Conservation (phyloP, 768 basidiomycete genomes). For the Boletus fagicola region DNA sequence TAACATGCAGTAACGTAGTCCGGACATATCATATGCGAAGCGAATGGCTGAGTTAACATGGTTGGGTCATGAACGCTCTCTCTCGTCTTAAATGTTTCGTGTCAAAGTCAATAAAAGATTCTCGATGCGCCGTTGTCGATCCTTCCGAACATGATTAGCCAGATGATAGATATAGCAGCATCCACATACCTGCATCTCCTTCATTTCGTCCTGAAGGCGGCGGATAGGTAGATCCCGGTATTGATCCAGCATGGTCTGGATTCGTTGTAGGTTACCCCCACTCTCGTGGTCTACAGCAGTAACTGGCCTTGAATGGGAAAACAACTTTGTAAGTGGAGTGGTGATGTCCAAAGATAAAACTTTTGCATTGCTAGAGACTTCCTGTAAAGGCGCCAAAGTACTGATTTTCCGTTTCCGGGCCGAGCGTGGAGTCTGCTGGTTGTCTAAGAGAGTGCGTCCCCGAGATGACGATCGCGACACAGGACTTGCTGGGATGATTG, state of each 20-base stretch:
- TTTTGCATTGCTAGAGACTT: slow-evolving; percentile 30
- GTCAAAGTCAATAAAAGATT: slow-evolving; percentile 67
- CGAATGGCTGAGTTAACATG: neutral
- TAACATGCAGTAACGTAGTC: neutral
- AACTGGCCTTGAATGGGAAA: slow-evolving; percentile 20
- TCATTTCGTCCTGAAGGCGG: slow-evolving; percentile 75
- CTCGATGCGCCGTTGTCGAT: slow-evolving; percentile 79
- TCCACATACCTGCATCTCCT: slow-evolving; percentile 66
- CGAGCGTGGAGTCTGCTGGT: slow-evolving; percentile 8
- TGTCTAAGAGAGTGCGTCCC: slow-evolving; percentile 7
- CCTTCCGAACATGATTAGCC: slow-evolving; percentile 37
- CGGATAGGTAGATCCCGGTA: slow-evolving; percentile 62
- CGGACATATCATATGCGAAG: neutral
- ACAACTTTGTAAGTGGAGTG: slow-evolving; percentile 31
- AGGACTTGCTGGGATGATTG: slow-evolving; percentile 11
- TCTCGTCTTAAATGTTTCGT: slow-evolving; percentile 54
- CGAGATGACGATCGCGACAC: slow-evolving; percentile 7
- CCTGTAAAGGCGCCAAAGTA: slow-evolving; percentile 26
- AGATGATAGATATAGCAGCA: neutral
- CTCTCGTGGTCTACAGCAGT: slow-evolving; percentile 26
- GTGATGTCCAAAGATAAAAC: slow-evolving; percentile 29
- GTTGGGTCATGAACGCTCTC: neutral
- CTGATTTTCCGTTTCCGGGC: slow-evolving; percentile 29
- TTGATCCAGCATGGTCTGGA: slow-evolving; percentile 65
- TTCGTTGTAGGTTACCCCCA: slow-evolving; percentile 47